Base-by-base conservation (phyloP, 2,329 filamentous ascomycete genomes). In the Sporothrix protearum region DNA sequence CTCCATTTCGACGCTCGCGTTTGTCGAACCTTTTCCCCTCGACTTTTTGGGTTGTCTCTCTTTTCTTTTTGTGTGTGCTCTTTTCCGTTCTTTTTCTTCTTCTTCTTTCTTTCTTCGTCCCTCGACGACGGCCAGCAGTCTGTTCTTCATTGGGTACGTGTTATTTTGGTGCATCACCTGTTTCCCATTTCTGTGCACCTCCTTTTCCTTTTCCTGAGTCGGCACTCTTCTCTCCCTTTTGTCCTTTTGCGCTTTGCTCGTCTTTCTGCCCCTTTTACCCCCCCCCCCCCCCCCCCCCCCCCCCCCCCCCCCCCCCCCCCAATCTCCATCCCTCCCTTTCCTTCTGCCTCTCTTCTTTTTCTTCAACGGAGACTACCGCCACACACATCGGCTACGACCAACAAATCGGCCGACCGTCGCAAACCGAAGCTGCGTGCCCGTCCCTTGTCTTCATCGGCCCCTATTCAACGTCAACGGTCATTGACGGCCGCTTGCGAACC, bases 131-230 rank as follows among this genome's bases (percentile, higher is more conserved):
- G 30, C 66, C 36, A 28, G 51, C 53, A 51, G 67, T 72, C 25
- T 72, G 71, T 72, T 70, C 68, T 72, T 72, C 22, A 55, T 63
- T 72, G 68, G 68, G 71, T 72, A 61, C 47, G 71, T 72, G 14
- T 69, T 33, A 9, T 53, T n/a, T n/a, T n/a, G n/a, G n/a, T 16
- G 66, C 25, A 36, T 57, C 53, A 14, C 6, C 49, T 67, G 12
- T 45, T 55, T 36, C 28, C 19, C 10, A 30, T 28, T 30, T 42
- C 10, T 63, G 33, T 36, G 36, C 42, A n/a, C 25, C 59, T n/a
- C n/a, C n/a, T n/a, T n/a, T n/a, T 61, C 61, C 42, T 36, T 57
- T 53, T 64, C 12, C 45, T 39, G 30, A 61, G 55, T 59, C 57
- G 33, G 8, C 39, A 42, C 42, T 19, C 42, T 1, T 30, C 22